These are phyloP conservation scores for Entoloma clypeatum DNA, from an alignment of 1,284 basidiomycete species.

Conservation along the genomic window DNA sequence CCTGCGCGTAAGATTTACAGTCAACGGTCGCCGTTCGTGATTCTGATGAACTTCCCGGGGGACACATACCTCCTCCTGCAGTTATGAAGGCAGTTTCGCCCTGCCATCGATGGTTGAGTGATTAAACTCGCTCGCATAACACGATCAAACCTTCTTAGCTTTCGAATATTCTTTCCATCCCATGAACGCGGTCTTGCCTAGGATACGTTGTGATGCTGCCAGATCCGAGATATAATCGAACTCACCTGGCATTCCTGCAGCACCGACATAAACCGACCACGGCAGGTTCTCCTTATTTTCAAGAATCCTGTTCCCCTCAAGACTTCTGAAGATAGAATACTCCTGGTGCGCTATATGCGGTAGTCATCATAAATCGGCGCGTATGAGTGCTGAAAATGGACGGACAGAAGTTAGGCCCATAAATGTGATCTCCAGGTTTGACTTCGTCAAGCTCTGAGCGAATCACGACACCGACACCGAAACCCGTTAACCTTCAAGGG, in stretches of 20 bases:
- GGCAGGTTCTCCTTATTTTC: slow-evolving; percentile 25
- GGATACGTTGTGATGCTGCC: no score
- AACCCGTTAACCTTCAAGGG: slow-evolving; percentile 13
- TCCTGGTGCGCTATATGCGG: slow-evolving; percentile 17
- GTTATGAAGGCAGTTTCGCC: slow-evolving; percentile 58
- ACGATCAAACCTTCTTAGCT: slow-evolving; percentile 33
- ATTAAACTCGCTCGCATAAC: background rate
- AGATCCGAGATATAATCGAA: no score
- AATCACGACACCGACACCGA: slow-evolving; percentile 21
- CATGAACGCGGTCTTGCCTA: slow-evolving; percentile 40
- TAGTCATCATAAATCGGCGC: background rate
- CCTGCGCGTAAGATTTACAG: no score
- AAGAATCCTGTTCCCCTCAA: slow-evolving; percentile 19
- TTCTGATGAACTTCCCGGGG: no score
- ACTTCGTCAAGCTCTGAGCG: slow-evolving; percentile 17
- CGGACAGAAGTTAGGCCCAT: slow-evolving; percentile 4
- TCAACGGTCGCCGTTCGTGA: no score
- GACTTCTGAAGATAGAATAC: slow-evolving; percentile 11
- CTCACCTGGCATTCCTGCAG: slow-evolving; percentile 33
- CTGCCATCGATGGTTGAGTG: slow-evolving; percentile 18
- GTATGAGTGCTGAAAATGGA: background rate
- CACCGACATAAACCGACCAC: slow-evolving; percentile 31
- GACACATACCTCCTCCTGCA: slow-evolving; percentile 44
- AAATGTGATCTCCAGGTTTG: slow-evolving; percentile 19
- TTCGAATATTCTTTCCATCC: slow-evolving; percentile 38